Conservation (phyloP, 257 asterid species). For the Cruciata laevipes region DNA sequence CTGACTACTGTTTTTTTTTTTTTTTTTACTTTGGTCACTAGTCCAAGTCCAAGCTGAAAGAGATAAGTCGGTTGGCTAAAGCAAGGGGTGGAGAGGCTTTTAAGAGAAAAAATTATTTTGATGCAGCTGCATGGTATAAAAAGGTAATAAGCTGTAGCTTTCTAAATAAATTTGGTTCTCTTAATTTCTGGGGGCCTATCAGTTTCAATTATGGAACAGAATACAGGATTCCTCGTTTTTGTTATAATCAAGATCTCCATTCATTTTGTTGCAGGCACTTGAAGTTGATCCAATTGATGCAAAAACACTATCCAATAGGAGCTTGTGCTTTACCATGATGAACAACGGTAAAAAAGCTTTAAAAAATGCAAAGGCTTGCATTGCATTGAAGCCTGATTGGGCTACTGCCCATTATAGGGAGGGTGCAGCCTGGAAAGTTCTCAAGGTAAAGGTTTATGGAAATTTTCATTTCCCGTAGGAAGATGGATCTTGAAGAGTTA, state of each 20-base stretch:
- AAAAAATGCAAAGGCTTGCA: conserved; percentile 6
- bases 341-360: neutral
- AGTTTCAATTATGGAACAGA: neutral
- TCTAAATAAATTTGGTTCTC: neutral
- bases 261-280: conserved; percentile 8
- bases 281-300: conserved; percentile 10
- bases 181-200: neutral
- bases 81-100: conserved; percentile 14
- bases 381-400: conserved; percentile 7
- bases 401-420: conserved; percentile 14
- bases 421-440: conserved; percentile 15
- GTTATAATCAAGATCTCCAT: neutral
- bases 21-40: neutral
- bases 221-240: neutral
- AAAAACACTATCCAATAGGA: conserved; percentile 1
- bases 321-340: neutral
- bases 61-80: neutral
- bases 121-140: conserved; percentile 23
- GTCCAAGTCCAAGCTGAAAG: conserved; percentile 10
- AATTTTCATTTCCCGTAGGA: neutral
- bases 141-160: conserved; percentile 15
- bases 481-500: too few relatives aligned
- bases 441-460: neutral
- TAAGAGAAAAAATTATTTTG: neutral
- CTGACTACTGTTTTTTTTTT: neutral